These are phyloP conservation scores for Beauveria asiatica DNA, from an alignment of 2,329 filamentous ascomycete genomes.

Conservation along the genomic window DNA sequence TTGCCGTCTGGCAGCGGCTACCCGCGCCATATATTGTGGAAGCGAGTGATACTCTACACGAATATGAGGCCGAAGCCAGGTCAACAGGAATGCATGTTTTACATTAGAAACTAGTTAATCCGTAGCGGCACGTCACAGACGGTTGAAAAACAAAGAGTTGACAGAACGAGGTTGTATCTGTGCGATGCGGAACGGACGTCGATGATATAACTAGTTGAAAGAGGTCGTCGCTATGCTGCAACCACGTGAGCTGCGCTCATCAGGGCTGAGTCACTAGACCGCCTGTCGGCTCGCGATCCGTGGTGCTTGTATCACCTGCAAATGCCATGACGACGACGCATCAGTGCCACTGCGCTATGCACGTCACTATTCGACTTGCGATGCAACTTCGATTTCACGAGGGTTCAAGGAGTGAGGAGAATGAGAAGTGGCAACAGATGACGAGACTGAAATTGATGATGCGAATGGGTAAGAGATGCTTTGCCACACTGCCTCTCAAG, in stretches of 20 bases:
- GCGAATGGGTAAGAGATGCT: not conserved
- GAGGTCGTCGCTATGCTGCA: not conserved
- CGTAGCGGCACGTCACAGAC: conserved; percentile 1
- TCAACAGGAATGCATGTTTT: not conserved
- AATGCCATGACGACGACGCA: not conserved
- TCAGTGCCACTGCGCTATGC: not conserved
- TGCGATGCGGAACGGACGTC: not conserved
- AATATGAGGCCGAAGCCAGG: not conserved
- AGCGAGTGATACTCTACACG: not conserved
- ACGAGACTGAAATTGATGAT: not conserved
- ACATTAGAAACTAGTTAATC: not conserved
- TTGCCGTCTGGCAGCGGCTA: not conserved
- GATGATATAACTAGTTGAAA: not conserved
- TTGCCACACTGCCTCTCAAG: conserved; percentile 3
- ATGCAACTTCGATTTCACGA: conserved; percentile 1
- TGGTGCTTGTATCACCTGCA: conserved; percentile 2
- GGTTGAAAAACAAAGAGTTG: not conserved
- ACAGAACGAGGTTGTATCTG: not conserved
- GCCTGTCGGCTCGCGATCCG: not conserved
- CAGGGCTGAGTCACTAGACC: conserved; percentile 7
- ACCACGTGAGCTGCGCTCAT: conserved; percentile 10
- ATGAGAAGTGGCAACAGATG: not conserved
- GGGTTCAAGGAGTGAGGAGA: not conserved
- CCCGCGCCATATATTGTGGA: not conserved
- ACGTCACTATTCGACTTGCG: not conserved